phyloP scores from a whole-genome alignment of 2,329 filamentous ascomycete species.

The Colletotrichum chlorophyti region DNA sequence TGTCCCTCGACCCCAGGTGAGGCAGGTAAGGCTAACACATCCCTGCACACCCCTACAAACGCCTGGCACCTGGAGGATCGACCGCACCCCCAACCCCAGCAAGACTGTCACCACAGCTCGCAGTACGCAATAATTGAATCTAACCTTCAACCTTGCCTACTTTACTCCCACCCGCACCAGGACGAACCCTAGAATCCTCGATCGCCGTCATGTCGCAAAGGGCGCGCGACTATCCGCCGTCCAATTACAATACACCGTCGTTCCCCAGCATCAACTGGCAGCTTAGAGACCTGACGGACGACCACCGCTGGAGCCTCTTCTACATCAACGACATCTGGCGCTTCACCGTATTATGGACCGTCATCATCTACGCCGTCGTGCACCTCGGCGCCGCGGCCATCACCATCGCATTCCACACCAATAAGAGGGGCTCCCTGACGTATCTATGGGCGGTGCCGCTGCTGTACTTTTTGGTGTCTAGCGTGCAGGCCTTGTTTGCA shows the following conservation, averaged over 20 bases:
- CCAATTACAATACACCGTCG: conserved; percentile 67
- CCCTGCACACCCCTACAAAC: conserved; percentile 17
- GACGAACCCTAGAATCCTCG: not conserved
- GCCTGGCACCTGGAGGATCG: not conserved
- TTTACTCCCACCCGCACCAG: no score
- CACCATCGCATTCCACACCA: conserved; percentile 74
- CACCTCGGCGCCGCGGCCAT: conserved; percentile 76
- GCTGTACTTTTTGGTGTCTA: conserved; percentile 74
- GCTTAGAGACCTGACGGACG: conserved; percentile 50
- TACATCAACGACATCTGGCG: conserved; percentile 81
- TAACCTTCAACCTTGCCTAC: no score
- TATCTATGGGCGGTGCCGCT: conserved; percentile 76
- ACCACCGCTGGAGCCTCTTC: conserved; percentile 68
- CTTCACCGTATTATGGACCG: conserved; percentile 86
- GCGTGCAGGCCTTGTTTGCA: conserved; percentile 77
- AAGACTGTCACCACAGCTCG: conserved; percentile 2
- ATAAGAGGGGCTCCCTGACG: conserved; percentile 62
- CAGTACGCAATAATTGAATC: no score
- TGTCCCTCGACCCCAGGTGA: no score
- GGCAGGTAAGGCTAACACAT: conserved; percentile 19
- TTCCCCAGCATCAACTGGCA: conserved; percentile 89
- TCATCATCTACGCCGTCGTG: conserved; percentile 78
- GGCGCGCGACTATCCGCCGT: conserved; percentile 44
- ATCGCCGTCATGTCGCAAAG: conserved; percentile 3
- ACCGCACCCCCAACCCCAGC: conserved; percentile 14